A percentile compares a stretch with the other conserved stretches of the same genome.
phyloP scores from a whole-genome alignment of 1,284 basidiomycete genomes.

The Ganoderma lucidum region DNA sequence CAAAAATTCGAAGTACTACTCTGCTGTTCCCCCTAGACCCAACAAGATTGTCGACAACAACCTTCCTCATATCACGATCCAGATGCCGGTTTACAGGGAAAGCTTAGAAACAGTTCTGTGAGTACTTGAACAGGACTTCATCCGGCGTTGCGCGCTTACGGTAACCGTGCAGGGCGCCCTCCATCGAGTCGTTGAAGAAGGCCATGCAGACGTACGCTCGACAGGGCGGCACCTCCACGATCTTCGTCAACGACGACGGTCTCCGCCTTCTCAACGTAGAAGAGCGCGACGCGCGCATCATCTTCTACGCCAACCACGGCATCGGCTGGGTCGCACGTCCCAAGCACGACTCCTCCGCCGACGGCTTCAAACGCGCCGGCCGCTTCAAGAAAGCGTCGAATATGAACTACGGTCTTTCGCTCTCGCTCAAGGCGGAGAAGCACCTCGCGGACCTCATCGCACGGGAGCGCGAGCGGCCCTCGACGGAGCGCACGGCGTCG shows the following conservation, averaged over 20 bases:
- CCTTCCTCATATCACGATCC: conserved; percentile 61
- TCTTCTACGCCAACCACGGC: conserved; percentile 83
- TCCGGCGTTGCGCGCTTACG: background rate
- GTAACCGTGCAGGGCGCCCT: conserved; percentile 43
- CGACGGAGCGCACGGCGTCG: conserved; percentile 8
- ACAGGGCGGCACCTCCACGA: conserved; percentile 63
- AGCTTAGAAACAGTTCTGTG: conserved; percentile 47
- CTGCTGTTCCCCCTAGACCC: conserved; percentile 49
- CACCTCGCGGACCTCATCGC: conserved; percentile 60
- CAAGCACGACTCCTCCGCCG: conserved; percentile 59
- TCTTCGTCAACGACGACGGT: conserved; percentile 62
- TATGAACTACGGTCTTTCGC: conserved; percentile 84
- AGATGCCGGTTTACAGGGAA: conserved; percentile 67
- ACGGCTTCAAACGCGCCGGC: conserved; percentile 84
- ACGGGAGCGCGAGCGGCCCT: conserved; percentile 37
- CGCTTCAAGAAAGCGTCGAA: conserved; percentile 92
- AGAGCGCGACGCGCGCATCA: conserved; percentile 70
- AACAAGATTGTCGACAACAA: conserved; percentile 52
- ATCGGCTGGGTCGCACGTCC: conserved; percentile 89
- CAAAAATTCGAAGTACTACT: conserved; percentile 57
- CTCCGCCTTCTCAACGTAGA: conserved; percentile 59
- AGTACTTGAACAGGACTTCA: conserved; percentile 22
- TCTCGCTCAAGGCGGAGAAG: conserved; percentile 80
- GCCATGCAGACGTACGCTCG: conserved; percentile 54
- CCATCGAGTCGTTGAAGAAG: conserved; percentile 56